Base-by-base conservation (phyloP, 2,329 filamentous ascomycete species). In the Apiospora marii region DNA sequence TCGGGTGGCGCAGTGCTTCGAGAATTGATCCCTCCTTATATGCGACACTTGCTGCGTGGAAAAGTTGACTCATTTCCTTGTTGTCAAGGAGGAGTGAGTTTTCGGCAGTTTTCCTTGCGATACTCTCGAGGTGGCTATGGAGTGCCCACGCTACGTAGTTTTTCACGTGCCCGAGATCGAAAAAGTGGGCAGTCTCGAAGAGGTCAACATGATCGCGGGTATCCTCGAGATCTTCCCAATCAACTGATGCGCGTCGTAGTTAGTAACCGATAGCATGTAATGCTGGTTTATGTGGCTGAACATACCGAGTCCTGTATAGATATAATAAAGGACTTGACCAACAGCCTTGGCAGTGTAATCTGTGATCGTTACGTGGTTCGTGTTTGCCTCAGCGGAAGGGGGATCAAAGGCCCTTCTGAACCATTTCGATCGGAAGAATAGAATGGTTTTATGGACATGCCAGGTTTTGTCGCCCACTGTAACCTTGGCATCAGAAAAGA, bases 401-500 rank as follows among this genome's bases (percentile, higher is more conserved):
- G 13, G 14, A n/a, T n/a, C n/a, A n/a, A 73, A 67, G 7, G 70
- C 72, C 46, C 53, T 71, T 30, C 34, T 22, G 37, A 75, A 76
- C 48, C 68, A 75, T 4, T 4, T 2, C n/a, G 69, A 75, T 49
- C 74, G 71, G 3, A 61, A 14, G 14, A 30, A 48, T 14, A 75
- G 16, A 46, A 76, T 73, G 16, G 1, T 2, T n/a, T 72, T 72
- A 48, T 76, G 74, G 16, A 74, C 49, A 0, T 37, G 30, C 74
- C 75, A 76, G 19, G 68, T 73, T 24, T 53, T 48, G 5, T 67
- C 34, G 1, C 43, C 69, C 8, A 71, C 75, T 19, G 64, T 61
- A 16, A 75, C 70, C n/a, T 61, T 70, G 2, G 71, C 71, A 14
- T 76, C 75, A 24, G 73, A 70, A 49, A 74, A 49, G 14, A 37